A percentile compares a stretch with the other conserved stretches of the same genome.
phyloP scores from a whole-genome alignment of 2,329 filamentous ascomycete genomes.

The Sclerotiophoma versabilis region DNA sequence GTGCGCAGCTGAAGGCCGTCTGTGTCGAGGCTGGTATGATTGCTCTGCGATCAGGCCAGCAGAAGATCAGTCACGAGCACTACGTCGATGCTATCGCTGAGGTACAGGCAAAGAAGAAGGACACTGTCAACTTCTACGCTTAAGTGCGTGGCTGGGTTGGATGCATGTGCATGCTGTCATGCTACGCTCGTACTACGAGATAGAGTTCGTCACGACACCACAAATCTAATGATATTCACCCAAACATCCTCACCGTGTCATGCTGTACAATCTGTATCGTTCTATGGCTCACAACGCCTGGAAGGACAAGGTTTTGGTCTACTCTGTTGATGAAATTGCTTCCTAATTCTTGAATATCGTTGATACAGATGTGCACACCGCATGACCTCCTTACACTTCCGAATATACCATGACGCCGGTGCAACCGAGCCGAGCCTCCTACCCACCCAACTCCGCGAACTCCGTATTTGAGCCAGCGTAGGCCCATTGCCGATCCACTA shows the following conservation, averaged over 20 bases:
- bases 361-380: not conserved
- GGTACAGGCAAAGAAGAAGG: constrained; percentile 91
- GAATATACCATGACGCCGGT: not conserved
- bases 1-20: constrained; percentile 96
- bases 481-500: not conserved
- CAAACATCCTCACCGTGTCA: not conserved
- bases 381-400: not conserved
- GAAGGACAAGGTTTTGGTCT: not conserved
- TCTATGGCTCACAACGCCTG: not conserved
- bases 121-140: constrained; percentile 61
- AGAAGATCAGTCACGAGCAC: constrained; percentile 97
- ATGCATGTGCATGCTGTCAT: constrained; percentile 31
- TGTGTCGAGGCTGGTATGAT: constrained; percentile 99
- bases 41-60: constrained; percentile 89
- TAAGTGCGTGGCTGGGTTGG: constrained; percentile 32
- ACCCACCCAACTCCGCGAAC: not conserved
- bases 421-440: not conserved
- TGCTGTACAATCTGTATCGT: not conserved
- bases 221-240: constrained; percentile 14
- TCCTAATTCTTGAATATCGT: constrained; percentile 3
- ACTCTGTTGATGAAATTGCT: not conserved
- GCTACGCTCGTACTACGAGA: constrained; percentile 45
- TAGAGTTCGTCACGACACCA: constrained; percentile 31
- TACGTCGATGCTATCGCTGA: constrained; percentile 98
- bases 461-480: not conserved